Evolutionary conservation across 768 basidiomycete species (phyloP), one percentile per base, ranked within the genome.

Genomic region (Trametes villosa): DNA sequence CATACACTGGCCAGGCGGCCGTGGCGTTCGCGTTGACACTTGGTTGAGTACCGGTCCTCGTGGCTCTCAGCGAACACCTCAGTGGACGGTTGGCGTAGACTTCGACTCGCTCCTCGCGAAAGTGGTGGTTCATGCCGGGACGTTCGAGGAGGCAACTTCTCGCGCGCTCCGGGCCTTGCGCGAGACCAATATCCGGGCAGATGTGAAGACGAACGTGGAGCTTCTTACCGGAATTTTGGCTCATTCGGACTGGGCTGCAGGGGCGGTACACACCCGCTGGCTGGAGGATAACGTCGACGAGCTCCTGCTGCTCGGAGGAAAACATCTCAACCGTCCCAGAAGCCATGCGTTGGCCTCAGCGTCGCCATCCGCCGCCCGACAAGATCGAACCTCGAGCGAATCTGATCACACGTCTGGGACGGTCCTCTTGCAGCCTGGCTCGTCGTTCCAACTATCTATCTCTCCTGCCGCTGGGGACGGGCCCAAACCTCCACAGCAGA

Each of bases 71-170:
- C 24, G 5, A 13, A 3, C 4, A 18, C 17, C 41, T 2, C 4
- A 18, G 13, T 58, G 38, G 30, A 27, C 46, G 22, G 48, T 65
- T 34, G 50, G 60, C 26, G 41, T 55, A 15, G 58, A 63, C 26
- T 68, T 64, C 29, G 65, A 67, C 38, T 58, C 67, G 6, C 61
- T 68, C 24, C 66, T 77, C 27, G 74, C 73, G 53, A 76, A 77
- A 63, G 62, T 75, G 6, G 72, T 76, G 38, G 59, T 63, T 3
- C 44, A 45, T 47, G 65, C 15, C 2, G 53, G 29, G 0, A 57
- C 57, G 2, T 57, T 60, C 48, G 34, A 60, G 6, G 58, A 60
- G 24, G 54, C 62, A 2, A 60, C 45, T 1, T n/a, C 20, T 3
- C 53, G 50, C 24, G 65, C 65, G 2, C n/a, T 41, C 20, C 53